Conservation (phyloP, 306 rosid genomes). For the Lotus japonicus region DNA sequence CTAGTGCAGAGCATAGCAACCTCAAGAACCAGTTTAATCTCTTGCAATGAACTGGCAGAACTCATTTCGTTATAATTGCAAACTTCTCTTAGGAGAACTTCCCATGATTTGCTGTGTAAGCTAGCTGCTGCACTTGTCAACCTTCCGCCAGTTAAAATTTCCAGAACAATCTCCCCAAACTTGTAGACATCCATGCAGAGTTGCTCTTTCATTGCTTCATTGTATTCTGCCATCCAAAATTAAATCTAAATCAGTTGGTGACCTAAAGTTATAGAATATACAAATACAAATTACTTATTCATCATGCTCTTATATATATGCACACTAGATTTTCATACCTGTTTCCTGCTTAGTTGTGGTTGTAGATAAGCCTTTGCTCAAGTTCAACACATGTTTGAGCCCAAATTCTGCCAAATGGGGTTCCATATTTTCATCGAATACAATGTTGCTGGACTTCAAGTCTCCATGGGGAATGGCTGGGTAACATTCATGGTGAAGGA, state of each 20-base stretch:
- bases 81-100: constrained; percentile 56
- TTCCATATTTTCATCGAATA: constrained; percentile 91
- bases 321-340: constrained; percentile 42
- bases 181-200: constrained; percentile 60
- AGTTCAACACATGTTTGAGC: constrained; percentile 46
- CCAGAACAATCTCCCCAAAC: constrained; percentile 68
- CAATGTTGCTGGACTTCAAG: constrained; percentile 62
- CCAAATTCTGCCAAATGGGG: constrained; percentile 84
- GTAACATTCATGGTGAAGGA: constrained; percentile 84
- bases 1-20: constrained; percentile 70
- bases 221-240: constrained; percentile 40
- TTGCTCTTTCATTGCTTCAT: constrained; percentile 51
- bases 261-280: not conserved
- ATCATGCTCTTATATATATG: too few species aligned
- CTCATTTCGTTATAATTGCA: constrained; percentile 46
- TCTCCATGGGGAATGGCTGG: constrained; percentile 89
- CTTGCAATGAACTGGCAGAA: constrained; percentile 41
- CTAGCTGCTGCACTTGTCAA: constrained; percentile 45
- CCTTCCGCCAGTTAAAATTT: constrained; percentile 57
- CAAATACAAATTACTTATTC: not conserved
- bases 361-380: constrained; percentile 40
- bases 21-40: constrained; percentile 50
- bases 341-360: constrained; percentile 42
- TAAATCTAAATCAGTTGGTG: not conserved
- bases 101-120: constrained; percentile 51